phyloP scores from a whole-genome alignment of 1,284 basidiomycete genomes.

The Cerioporus squamosus region DNA sequence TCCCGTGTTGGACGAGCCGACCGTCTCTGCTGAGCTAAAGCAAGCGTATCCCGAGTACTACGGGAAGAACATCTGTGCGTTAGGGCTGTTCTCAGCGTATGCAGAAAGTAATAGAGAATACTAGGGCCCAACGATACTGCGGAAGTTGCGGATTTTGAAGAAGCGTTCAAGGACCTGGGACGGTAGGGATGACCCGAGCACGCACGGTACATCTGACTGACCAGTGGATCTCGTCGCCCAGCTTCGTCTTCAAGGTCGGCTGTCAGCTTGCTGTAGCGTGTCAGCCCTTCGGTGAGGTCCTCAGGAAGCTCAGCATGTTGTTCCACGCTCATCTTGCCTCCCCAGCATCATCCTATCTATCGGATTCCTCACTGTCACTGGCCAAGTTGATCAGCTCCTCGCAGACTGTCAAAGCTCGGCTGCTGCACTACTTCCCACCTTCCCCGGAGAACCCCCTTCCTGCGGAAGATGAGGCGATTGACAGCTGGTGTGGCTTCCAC shows the following conservation, averaged over 20 bases:
- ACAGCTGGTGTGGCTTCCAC: conserved; percentile 85
- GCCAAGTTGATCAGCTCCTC: conserved; percentile 64
- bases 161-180: conserved; percentile 85
- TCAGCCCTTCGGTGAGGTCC: conserved; percentile 76
- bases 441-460: conserved; percentile 42
- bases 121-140: conserved; percentile 73
- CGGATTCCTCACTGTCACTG: conserved; percentile 66
- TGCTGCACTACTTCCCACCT: conserved; percentile 91
- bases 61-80: conserved; percentile 74
- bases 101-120: not conserved
- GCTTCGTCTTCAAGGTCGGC: conserved; percentile 82
- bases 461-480: conserved; percentile 63
- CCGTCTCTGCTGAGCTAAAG: conserved; percentile 57
- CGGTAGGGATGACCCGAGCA: conserved; percentile 44
- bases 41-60: conserved; percentile 79
- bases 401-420: conserved; percentile 80
- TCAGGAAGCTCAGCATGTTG: not conserved
- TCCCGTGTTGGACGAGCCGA: conserved; percentile 69
- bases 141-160: conserved; percentile 78
- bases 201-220: not conserved
- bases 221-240: conserved; percentile 30
- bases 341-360: conserved; percentile 64
- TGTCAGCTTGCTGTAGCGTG: conserved; percentile 82
- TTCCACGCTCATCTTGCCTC: not conserved
- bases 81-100: not conserved